Base-by-base conservation (phyloP, 2,329 filamentous ascomycete species). In the Colletotrichum salicis region DNA sequence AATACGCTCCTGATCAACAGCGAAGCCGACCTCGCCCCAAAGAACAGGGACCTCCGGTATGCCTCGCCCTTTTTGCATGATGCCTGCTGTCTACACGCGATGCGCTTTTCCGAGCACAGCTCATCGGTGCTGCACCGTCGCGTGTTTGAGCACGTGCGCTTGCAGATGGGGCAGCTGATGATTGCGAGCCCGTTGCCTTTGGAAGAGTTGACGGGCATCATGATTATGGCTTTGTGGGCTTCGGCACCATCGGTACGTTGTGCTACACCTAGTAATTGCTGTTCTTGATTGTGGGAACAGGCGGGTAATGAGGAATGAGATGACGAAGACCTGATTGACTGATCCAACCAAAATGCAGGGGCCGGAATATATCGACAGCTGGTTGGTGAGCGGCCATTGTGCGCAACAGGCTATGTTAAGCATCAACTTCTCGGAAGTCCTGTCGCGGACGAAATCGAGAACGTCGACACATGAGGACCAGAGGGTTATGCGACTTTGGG, bases 381-480 rank as follows among this genome's bases (percentile, higher is more conserved):
- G 82, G 83, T 74, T 84, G 12, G 72, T 84, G 54, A 83, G 80
- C 2, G 82, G 83, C 0, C 82, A 83, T 58, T 84, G 83, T 51
- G 82, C 80, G 0, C 81, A 84, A 64, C 83, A 84, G 66, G 81
- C 82, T 1, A 84, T 84, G 81, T 73, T 84, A 11, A 82, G 82
- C 61, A 83, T 84, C 51, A 81, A 79, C 57, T 84, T 84, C 58
- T 83, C 83, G 1, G 81, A 80, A 54, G 82, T 84, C 27, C 76
- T 82, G n/a, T 76, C 76, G 45, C 79, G 80, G 27, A 80, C 82
- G 11, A 81, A 78, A 51, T 73, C 75, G 1, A 78, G 79, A 11
- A 77, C 73, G 10, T 77, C 79, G 1, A 81, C 78, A 0, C 65
- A 75, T 3, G 76, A 78, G 29, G 82, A 84, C 33, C 79, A 82